Percentiles rank a stretch among this genome's conserved stretches.
Evolutionary conservation across 2,329 filamentous ascomycete genomes (phyloP).

Genomic region (Colletotrichum plurivorum): DNA sequence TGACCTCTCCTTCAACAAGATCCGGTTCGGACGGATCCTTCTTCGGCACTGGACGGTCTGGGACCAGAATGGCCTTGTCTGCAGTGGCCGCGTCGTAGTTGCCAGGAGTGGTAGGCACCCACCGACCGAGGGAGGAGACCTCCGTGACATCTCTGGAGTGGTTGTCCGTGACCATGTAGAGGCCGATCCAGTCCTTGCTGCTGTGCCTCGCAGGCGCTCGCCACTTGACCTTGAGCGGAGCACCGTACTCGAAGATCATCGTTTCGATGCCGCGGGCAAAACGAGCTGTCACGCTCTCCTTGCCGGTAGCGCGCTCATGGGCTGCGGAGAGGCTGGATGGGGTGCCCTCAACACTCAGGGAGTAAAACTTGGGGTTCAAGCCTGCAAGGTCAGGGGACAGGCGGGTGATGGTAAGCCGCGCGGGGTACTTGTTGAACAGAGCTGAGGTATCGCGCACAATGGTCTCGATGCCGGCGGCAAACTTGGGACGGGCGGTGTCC

Average conservation of each 20-base stretch:
- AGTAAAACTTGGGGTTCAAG: constrained; percentile 84
- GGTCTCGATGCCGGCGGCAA: constrained; percentile 87
- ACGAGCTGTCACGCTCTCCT: constrained; percentile 80
- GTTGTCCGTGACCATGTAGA: constrained; percentile 98
- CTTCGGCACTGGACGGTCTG: constrained; percentile 71
- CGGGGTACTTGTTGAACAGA: constrained; percentile 90
- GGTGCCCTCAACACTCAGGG: constrained; percentile 79
- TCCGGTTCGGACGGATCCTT: constrained; percentile 67
- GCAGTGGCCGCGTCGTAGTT: constrained; percentile 82
- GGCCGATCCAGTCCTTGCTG: constrained; percentile 93
- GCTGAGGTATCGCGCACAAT: constrained; percentile 91
- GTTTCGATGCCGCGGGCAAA: constrained; percentile 81
- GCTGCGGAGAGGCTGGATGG: constrained; percentile 63
- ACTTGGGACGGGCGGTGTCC: constrained; percentile 85
- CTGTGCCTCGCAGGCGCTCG: constrained; percentile 88
- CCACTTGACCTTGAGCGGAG: constrained; percentile 92
- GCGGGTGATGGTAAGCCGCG: constrained; percentile 85
- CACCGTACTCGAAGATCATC: constrained; percentile 87
- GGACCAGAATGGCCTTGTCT: constrained; percentile 82
- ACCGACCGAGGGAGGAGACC: constrained; percentile 88
- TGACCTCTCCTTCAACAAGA: constrained; percentile 82
- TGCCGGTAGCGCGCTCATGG: constrained; percentile 75
- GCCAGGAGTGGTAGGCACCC: constrained; percentile 85
- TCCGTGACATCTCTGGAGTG: constrained; percentile 86
- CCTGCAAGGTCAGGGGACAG: constrained; percentile 86